Conservation (phyloP, 805 yeast species). For the Yamadazyma scolyti region DNA sequence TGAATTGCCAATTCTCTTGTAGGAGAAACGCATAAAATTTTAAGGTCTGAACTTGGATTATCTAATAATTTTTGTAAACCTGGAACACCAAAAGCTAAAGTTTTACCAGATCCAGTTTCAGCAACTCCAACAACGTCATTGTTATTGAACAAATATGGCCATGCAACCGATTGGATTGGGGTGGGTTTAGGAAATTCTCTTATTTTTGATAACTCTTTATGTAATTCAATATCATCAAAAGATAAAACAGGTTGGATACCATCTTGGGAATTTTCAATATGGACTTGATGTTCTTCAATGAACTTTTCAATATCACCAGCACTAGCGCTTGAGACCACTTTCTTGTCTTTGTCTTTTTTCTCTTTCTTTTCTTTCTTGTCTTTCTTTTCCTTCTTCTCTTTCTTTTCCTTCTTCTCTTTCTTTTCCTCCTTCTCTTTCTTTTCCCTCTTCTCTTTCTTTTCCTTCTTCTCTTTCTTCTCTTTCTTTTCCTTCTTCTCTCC, state of each 20-base stretch:
- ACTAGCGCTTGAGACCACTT: conserved; percentile 32
- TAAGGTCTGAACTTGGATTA: conserved; percentile 46
- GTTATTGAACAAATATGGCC: conserved; percentile 83
- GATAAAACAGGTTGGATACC: conserved; percentile 64
- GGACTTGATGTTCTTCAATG: conserved; percentile 67
- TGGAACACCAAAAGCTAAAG: conserved; percentile 96
- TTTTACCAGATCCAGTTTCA: conserved; percentile 97
- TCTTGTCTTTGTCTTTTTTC: conserved; percentile 9
- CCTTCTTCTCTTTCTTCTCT: conserved; percentile 6
- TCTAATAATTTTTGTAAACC: conserved; percentile 70
- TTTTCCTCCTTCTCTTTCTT: conserved; percentile 10
- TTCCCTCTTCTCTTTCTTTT: conserved; percentile 12
- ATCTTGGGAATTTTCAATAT: conserved; percentile 56
- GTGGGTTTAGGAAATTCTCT: conserved; percentile 84
- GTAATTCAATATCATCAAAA: conserved; percentile 54
- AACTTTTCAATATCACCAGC: conserved; percentile 60
- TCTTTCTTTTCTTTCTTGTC: conserved; percentile 3
- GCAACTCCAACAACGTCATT: conserved; percentile 96
- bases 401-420: conserved; percentile 10
- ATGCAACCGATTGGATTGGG: conserved; percentile 90
- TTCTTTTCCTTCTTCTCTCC: conserved; percentile 11
- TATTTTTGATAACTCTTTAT: conserved; percentile 56
- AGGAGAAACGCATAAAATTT: conserved; percentile 87
- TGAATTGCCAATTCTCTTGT: conserved; percentile 97
- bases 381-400: conserved; percentile 15